Evolutionary conservation across 2,329 filamentous ascomycete species (phyloP).

Genomic region (Penicillium sp.): DNA sequence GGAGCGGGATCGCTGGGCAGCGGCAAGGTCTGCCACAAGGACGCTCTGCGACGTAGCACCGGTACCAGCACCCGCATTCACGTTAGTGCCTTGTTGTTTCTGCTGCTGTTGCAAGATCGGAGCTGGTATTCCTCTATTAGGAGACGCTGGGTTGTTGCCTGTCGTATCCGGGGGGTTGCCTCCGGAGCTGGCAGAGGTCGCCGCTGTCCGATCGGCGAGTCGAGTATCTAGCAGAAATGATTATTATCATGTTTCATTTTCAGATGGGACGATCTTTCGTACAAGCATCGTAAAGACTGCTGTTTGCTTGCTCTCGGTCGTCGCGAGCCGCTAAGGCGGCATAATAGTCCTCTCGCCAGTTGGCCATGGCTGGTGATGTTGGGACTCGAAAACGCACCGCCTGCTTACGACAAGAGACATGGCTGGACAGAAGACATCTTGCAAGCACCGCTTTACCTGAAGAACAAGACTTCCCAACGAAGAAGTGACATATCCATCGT

Average conservation of each 20-base stretch:
- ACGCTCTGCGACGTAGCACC: constrained; percentile 20
- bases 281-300: constrained; percentile 77
- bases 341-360: constrained; percentile 80
- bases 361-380: constrained; percentile 47
- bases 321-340: constrained; percentile 69
- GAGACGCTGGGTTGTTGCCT: constrained; percentile 25
- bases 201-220: constrained; percentile 62
- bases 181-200: constrained; percentile 42
- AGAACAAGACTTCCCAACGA: background rate
- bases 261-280: constrained; percentile 14
- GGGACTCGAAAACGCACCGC: background rate
- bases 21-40: constrained; percentile 60
- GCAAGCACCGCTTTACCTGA: background rate
- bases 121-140: constrained; percentile 25
- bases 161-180: constrained; percentile 27
- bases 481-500: background rate
- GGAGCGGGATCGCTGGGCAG: constrained; percentile 70
- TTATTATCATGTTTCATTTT: constrained; percentile 13
- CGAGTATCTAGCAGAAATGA: constrained; percentile 51
- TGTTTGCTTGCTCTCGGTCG: constrained; percentile 61
- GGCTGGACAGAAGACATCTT: background rate
- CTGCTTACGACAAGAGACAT: background rate
- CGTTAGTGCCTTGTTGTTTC: background rate
- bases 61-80: background rate
- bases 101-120: constrained; percentile 6